Evolutionary conservation across 2,329 filamentous ascomycete genomes (phyloP).

Genomic region (Herpotrichia juniperi): DNA sequence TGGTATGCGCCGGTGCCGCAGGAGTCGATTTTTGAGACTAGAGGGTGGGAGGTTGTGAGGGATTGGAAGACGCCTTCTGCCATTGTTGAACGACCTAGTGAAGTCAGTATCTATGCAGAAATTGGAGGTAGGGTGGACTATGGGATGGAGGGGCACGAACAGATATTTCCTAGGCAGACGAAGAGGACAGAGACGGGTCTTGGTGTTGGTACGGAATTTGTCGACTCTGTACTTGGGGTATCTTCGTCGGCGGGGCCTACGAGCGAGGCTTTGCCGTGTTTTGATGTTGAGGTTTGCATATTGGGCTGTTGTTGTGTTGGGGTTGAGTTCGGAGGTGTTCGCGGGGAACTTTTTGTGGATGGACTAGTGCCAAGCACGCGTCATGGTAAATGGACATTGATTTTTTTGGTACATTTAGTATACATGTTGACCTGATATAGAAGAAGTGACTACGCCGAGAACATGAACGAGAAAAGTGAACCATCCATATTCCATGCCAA

Average conservation of each 20-base stretch:
- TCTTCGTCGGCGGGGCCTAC: conserved; percentile 4
- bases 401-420: too few species aligned
- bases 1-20: conserved; percentile 94
- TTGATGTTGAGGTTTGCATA: neutral
- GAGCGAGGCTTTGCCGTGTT: too few species aligned
- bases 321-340: neutral
- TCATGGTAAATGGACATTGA: too few species aligned
- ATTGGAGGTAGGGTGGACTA: too few species aligned
- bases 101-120: too few species aligned
- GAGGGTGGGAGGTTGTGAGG: conserved; percentile 56
- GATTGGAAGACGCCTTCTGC: conserved; percentile 90
- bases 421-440: too few species aligned
- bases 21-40: conserved; percentile 77
- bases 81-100: conserved; percentile 80
- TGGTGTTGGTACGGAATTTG: conserved; percentile 14
- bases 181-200: conserved; percentile 77
- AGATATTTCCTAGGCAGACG: conserved; percentile 97
- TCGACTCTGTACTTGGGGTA: neutral
- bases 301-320: neutral
- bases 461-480: too few species aligned
- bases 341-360: neutral
- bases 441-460: too few species aligned
- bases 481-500: too few species aligned
- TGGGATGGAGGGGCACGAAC: conserved; percentile 51
- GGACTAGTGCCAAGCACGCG: neutral